Evolutionary conservation across 2,329 filamentous ascomycete species (phyloP).

Genomic region (Diaporthe amygdali): DNA sequence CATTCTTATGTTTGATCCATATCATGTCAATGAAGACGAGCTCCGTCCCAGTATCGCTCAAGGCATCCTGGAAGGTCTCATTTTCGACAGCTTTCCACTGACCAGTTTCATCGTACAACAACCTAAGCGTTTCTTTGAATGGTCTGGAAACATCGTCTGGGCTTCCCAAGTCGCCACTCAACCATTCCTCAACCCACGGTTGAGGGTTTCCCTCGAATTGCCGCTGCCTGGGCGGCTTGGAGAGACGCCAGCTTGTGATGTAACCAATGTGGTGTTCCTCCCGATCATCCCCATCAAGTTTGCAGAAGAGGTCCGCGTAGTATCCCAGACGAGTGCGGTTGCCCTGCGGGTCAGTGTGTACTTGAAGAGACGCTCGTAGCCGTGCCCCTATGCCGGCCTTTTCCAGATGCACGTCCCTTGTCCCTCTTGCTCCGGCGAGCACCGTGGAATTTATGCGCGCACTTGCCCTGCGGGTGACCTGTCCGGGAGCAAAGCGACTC

Average conservation of each 20-base stretch:
- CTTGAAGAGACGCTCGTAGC: neutral
- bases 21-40: neutral
- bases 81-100: neutral
- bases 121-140: slow-evolving; percentile 2
- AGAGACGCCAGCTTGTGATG: slow-evolving; percentile 4
- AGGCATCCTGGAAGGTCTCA: neutral
- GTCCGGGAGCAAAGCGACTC: no score
- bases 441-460: neutral
- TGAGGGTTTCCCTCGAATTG: neutral
- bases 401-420: neutral
- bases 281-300: neutral
- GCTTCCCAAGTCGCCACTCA: neutral
- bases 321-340: neutral
- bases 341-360: neutral
- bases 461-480: neutral
- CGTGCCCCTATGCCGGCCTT: neutral
- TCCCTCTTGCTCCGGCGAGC: neutral
- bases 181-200: slow-evolving; percentile 7
- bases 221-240: neutral
- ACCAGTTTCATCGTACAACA: neutral
- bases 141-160: neutral
- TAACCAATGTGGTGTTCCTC: neutral
- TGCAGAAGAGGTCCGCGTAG: neutral
- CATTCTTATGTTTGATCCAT: neutral
- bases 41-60: neutral